Conservation (phyloP, 495 filamentous ascomycete species). For the Lasiosphaeria hispida region DNA sequence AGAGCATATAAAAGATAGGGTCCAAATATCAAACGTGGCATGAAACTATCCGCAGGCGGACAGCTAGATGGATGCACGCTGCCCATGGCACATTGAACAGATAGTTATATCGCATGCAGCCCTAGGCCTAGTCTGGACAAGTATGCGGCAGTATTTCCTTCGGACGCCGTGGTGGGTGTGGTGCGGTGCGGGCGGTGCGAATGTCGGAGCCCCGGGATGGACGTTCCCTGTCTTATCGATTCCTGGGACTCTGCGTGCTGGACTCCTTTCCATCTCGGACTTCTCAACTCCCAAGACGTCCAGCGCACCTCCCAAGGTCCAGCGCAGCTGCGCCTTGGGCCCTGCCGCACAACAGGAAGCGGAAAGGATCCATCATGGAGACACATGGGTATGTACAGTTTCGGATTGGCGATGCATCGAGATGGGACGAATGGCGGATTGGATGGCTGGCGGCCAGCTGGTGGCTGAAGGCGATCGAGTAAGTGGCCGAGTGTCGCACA, state of each 20-base stretch:
- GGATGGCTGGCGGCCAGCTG: too few species aligned
- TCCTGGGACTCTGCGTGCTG: too few species aligned
- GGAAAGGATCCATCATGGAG: not conserved
- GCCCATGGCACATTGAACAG: not conserved
- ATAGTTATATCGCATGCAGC: not conserved
- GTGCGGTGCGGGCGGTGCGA: not conserved
- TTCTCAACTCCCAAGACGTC: not conserved
- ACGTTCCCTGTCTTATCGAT: too few species aligned
- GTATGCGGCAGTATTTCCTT: not conserved
- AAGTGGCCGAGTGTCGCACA: too few species aligned
- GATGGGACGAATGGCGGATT: not conserved
- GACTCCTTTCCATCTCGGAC: slow-evolving; percentile 2
- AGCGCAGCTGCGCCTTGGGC: slow-evolving; percentile 7
- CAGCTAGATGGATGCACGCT: too few species aligned
- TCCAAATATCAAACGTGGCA: not conserved
- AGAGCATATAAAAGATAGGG: not conserved
- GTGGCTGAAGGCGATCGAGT: too few species aligned
- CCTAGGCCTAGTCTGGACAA: not conserved
- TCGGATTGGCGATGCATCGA: not conserved
- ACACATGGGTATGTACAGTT: not conserved
- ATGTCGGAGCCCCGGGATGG: slow-evolving; percentile 3
- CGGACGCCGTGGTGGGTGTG: slow-evolving; percentile 2
- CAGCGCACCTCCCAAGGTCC: not conserved
- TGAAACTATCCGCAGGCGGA: not conserved
- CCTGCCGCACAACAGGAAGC: not conserved